Percentiles rank a stretch among this genome's conserved stretches.
phyloP scores from a whole-genome alignment of 768 basidiomycete genomes.

The Termitomyces bulborhizus region DNA sequence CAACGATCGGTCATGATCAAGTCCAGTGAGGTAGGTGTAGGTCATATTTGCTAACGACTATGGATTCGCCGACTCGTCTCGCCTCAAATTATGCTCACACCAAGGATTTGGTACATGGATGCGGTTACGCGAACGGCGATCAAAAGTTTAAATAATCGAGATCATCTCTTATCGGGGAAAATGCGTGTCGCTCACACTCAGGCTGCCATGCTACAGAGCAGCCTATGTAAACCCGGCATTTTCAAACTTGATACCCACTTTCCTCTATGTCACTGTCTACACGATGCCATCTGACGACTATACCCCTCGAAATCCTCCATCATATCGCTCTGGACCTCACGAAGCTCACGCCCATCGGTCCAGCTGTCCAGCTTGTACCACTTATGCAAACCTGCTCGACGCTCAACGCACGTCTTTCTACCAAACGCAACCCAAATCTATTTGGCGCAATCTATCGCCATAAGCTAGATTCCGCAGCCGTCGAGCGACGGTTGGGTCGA shows the following conservation, averaged over 20 bases:
- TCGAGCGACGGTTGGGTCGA: conserved; percentile 42
- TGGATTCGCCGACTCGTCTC: not conserved
- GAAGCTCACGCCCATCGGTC: conserved; percentile 27
- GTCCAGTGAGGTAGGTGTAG: not conserved
- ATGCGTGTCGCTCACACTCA: not conserved
- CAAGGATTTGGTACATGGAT: not conserved
- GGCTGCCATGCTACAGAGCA: not conserved
- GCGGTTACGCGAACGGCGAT: not conserved
- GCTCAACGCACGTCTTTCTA: conserved; percentile 30
- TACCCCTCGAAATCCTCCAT: not conserved
- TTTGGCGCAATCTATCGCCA: conserved; percentile 46
- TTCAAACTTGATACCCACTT: not conserved
- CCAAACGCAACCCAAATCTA: conserved; percentile 28
- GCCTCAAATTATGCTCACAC: not conserved
- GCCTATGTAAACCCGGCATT: not conserved
- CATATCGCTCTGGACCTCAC: not conserved
- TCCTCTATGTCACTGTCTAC: not conserved
- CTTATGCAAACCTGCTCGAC: conserved; percentile 38
- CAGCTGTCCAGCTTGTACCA: conserved; percentile 38
- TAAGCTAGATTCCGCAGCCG: conserved; percentile 51
- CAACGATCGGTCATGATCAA: not conserved
- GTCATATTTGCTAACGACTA: not conserved
- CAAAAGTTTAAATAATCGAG: conserved; percentile 1
- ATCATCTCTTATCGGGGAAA: not conserved
- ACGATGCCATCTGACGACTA: not conserved